Percentiles rank a stretch among this genome's conserved stretches.
phyloP scores from a whole-genome alignment of 345 rosid species.

The Litchi chinensis region DNA sequence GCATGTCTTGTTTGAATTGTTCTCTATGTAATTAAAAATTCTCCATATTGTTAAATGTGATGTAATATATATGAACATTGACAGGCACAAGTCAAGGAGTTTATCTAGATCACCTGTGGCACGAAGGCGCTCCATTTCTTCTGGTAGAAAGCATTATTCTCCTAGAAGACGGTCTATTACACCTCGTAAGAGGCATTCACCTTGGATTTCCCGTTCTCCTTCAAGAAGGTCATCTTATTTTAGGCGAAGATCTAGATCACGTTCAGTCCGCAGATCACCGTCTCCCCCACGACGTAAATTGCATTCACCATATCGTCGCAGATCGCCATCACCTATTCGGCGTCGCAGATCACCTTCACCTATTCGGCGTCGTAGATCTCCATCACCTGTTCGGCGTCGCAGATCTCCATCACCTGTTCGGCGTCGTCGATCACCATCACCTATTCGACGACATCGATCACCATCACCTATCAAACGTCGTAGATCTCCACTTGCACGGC shows the following conservation, averaged over 20 bases:
- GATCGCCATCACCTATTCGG: slow-evolving; percentile 34
- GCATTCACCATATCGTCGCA: slow-evolving; percentile 16
- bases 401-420: slow-evolving; percentile 40
- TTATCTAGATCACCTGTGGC: slow-evolving; percentile 61
- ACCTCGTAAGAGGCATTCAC: slow-evolving; percentile 47
- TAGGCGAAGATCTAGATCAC: slow-evolving; percentile 60
- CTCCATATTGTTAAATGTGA: slow-evolving; percentile 16
- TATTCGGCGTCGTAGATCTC: slow-evolving; percentile 38
- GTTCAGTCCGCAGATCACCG: slow-evolving; percentile 39
- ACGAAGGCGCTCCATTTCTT: slow-evolving; percentile 40
- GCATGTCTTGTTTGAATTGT: background rate
- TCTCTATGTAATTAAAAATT: background rate
- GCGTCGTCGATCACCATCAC: slow-evolving; percentile 31
- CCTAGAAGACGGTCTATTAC: slow-evolving; percentile 47
- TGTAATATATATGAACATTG: slow-evolving; percentile 30
- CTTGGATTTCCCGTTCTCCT: slow-evolving; percentile 56
- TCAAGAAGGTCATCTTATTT: slow-evolving; percentile 49
- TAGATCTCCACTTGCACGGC: slow-evolving; percentile 36
- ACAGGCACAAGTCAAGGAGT: slow-evolving; percentile 61
- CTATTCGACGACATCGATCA: slow-evolving; percentile 45
- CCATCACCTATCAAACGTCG: slow-evolving; percentile 33
- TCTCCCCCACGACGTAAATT: slow-evolving; percentile 19
- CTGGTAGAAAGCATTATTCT: slow-evolving; percentile 35
- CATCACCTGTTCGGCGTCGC: slow-evolving; percentile 27
- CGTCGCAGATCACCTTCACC: slow-evolving; percentile 44